Conservation (phyloP, 2,329 filamentous ascomycete genomes). For the Colletotrichum limetticola region DNA sequence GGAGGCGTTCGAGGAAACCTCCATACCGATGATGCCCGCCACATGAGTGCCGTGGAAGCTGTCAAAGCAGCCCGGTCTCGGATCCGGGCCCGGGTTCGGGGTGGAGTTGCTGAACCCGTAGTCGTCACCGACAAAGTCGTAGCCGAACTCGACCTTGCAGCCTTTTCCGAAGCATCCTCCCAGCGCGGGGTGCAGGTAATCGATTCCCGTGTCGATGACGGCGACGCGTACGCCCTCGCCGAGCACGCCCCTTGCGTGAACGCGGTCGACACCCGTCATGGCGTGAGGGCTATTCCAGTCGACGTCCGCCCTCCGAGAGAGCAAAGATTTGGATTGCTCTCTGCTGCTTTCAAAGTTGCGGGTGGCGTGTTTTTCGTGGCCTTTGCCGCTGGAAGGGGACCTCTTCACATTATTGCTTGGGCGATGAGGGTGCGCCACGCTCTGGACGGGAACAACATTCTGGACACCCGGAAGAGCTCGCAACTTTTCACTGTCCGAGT, state of each 20-base stretch:
- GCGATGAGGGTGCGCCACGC: neutral
- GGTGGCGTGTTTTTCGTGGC: too few species aligned
- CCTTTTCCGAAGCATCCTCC: conserved; percentile 25
- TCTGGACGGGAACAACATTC: neutral
- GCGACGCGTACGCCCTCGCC: conserved; percentile 23
- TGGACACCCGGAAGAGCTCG: conserved; percentile 10
- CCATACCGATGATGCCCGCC: conserved; percentile 37
- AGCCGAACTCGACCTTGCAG: conserved; percentile 34
- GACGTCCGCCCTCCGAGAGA: neutral
- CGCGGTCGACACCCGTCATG: conserved; percentile 21
- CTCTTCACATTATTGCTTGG: neutral
- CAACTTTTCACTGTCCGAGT: neutral
- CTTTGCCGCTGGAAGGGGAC: neutral
- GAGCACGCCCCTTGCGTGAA: conserved; percentile 17
- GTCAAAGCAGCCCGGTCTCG: conserved; percentile 36
- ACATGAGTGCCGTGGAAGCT: conserved; percentile 44
- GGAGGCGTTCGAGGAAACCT: neutral
- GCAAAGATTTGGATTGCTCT: neutral
- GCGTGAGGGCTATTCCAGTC: conserved; percentile 22
- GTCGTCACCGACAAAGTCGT: conserved; percentile 39
- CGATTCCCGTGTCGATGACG: conserved; percentile 29
- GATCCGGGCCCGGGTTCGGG: conserved; percentile 32
- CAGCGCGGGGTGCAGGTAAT: conserved; percentile 18
- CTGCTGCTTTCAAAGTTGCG: neutral
- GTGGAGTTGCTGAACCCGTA: conserved; percentile 21